These are phyloP conservation scores for Metschnikowia borealis DNA, from an alignment of 805 yeast species.

Conservation along the genomic window DNA sequence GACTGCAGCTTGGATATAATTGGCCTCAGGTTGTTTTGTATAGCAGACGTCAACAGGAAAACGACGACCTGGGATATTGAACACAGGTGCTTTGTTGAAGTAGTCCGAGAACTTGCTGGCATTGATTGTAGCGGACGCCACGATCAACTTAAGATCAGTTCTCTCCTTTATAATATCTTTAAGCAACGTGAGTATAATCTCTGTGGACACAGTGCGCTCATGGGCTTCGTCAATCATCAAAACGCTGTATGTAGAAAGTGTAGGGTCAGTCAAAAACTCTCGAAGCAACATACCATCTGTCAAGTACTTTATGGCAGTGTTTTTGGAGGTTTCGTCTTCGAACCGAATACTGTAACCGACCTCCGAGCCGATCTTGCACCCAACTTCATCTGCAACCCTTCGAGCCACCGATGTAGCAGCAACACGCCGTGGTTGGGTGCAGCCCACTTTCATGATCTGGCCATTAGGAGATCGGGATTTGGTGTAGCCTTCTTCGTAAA, in stretches of 20 bases:
- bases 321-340: conserved; percentile 66
- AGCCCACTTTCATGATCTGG: conserved; percentile 52
- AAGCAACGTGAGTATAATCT: conserved; percentile 69
- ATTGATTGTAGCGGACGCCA: conserved; percentile 94
- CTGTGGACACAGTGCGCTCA: conserved; percentile 92
- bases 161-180: conserved; percentile 64
- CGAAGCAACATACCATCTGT: conserved; percentile 94
- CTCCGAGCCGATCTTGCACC: conserved; percentile 70
- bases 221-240: conserved; percentile 97
- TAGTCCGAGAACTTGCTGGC: conserved; percentile 81
- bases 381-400: conserved; percentile 89
- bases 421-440: conserved; percentile 93
- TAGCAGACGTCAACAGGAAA: conserved; percentile 86
- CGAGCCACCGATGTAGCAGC: conserved; percentile 91
- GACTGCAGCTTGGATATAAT: conserved; percentile 84
- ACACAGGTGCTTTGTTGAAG: conserved; percentile 80
- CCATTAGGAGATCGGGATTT: conserved; percentile 28
- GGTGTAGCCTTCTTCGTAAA: conserved; percentile 79
- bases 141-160: conserved; percentile 67
- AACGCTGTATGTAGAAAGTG: conserved; percentile 64
- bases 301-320: conserved; percentile 79
- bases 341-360: conserved; percentile 90
- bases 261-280: conserved; percentile 78
- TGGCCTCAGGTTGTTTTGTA: conserved; percentile 83
- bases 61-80: conserved; percentile 89